Conservation (phyloP, 305 asterid species). For the Solanum hybrid region DNA sequence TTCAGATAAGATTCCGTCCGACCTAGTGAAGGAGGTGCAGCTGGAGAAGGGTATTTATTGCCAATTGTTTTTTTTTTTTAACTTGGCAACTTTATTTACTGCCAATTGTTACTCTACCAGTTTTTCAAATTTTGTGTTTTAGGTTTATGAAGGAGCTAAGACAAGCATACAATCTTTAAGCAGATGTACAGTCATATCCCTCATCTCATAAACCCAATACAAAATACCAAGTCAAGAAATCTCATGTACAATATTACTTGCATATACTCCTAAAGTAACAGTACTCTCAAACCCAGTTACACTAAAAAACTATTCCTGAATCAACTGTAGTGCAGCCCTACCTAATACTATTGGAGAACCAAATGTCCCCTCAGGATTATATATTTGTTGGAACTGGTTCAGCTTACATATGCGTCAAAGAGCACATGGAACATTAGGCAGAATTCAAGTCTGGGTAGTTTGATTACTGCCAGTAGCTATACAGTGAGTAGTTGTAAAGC, state of each 20-base stretch:
- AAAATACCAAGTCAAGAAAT: neutral
- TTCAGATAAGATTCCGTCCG: neutral
- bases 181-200: neutral
- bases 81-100: neutral
- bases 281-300: neutral
- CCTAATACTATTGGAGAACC: neutral
- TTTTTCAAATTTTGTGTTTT: neutral
- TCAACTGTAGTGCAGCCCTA: neutral
- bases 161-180: neutral
- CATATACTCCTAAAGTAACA: neutral
- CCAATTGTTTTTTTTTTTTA: neutral
- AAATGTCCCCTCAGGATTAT: neutral
- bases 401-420: neutral
- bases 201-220: neutral
- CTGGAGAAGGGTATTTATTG: neutral
- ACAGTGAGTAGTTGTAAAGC: neutral
- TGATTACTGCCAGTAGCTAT: neutral
- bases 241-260: neutral
- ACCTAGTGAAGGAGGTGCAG: neutral
- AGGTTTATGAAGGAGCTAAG: neutral
- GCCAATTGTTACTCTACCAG: neutral
- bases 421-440: neutral
- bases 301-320: neutral
- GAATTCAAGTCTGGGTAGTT: neutral
- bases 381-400: neutral